phyloP scores from a whole-genome alignment of 176 grass and related monocot species.

The Cenchrus fungigraminus region DNA sequence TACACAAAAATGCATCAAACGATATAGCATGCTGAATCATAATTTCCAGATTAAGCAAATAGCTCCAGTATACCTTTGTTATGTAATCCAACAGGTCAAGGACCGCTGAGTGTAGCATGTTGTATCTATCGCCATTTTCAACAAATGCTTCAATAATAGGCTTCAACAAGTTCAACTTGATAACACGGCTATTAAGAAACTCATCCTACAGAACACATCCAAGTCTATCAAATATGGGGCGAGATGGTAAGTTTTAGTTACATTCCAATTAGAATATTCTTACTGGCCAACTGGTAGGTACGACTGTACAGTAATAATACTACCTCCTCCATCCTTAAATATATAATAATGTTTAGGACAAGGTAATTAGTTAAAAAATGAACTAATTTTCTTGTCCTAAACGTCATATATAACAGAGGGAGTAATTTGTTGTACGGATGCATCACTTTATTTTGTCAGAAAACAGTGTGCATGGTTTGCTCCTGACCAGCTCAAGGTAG shows the following conservation, averaged over 20 bases:
- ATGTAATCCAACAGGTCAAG: slow-evolving; percentile 87
- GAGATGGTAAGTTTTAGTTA: not conserved
- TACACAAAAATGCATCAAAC: slow-evolving; percentile 41
- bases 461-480: slow-evolving; percentile 10
- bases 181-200: slow-evolving; percentile 69
- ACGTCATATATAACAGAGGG: no score
- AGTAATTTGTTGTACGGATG: not conserved
- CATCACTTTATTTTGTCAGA: not conserved
- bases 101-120: slow-evolving; percentile 79
- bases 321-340: no score
- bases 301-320: not conserved
- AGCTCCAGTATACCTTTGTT: slow-evolving; percentile 64
- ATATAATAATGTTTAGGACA: no score
- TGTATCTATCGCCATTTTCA: slow-evolving; percentile 82
- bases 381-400: no score
- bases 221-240: slow-evolving; percentile 8
- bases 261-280: slow-evolving; percentile 25
- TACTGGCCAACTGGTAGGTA: not conserved
- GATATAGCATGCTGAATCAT: slow-evolving; percentile 12
- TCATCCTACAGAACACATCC: slow-evolving; percentile 68
- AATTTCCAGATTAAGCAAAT: slow-evolving; percentile 20
- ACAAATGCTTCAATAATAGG: slow-evolving; percentile 76
- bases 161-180: slow-evolving; percentile 74
- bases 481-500: slow-evolving; percentile 20
- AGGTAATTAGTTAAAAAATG: no score